Evolutionary conservation across 2,329 filamentous ascomycete genomes (phyloP).

Genomic region (Ramichloridium luteum): DNA sequence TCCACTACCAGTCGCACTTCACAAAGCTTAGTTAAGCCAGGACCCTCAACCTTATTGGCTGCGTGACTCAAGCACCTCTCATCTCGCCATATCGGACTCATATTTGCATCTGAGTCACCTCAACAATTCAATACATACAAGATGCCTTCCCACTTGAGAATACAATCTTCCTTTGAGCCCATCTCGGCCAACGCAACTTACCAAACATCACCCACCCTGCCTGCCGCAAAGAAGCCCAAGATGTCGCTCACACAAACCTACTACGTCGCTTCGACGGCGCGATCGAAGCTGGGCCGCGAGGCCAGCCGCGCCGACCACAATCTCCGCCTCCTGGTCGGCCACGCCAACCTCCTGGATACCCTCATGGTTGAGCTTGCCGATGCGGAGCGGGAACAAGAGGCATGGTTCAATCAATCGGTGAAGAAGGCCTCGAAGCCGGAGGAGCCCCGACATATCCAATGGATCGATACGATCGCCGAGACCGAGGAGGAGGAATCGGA

Average conservation of each 20-base stretch:
- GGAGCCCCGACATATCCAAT: slow-evolving; percentile 65
- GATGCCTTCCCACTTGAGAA: slow-evolving; percentile 40
- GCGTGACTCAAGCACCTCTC: not conserved
- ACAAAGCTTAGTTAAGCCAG: not conserved
- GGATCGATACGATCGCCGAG: slow-evolving; percentile 68
- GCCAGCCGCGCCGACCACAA: slow-evolving; percentile 86
- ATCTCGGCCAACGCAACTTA: slow-evolving; percentile 33
- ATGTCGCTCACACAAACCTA: slow-evolving; percentile 99
- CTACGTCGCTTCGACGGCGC: slow-evolving; percentile 92
- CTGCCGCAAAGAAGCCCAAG: slow-evolving; percentile 53
- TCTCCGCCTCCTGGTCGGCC: slow-evolving; percentile 86
- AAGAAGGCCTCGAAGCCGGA: slow-evolving; percentile 54
- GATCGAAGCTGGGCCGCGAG: slow-evolving; percentile 88
- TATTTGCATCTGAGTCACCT: slow-evolving; percentile 1
- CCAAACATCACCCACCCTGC: slow-evolving; percentile 29
- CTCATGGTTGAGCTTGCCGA: slow-evolving; percentile 87
- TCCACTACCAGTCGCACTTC: no score
- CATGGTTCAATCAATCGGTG: slow-evolving; percentile 95
- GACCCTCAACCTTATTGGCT: not conserved
- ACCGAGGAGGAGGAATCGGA: slow-evolving; percentile 60
- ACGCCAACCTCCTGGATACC: slow-evolving; percentile 94
- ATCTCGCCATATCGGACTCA: slow-evolving; percentile 6
- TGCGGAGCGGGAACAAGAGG: slow-evolving; percentile 89
- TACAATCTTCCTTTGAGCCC: slow-evolving; percentile 36
- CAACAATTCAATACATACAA: slow-evolving; percentile 13